These are phyloP conservation scores for Melanomma pulvis-pyrius DNA, from an alignment of 495 filamentous ascomycete species.

Conservation along the genomic window DNA sequence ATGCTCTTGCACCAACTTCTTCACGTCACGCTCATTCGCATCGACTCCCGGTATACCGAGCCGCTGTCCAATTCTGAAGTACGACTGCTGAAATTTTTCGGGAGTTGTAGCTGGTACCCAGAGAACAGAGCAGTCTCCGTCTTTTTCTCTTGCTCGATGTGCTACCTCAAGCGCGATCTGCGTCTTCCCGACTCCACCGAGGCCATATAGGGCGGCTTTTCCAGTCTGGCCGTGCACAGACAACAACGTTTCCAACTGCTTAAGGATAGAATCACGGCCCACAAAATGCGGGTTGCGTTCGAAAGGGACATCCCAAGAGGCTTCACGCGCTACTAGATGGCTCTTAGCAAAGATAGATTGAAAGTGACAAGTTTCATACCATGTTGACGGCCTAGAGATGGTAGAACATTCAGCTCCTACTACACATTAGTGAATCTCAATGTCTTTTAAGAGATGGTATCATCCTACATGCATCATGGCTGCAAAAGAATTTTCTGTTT, in stretches of 20 bases:
- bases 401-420: too few species aligned
- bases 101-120: constrained; percentile 52
- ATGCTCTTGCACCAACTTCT: constrained; percentile 40
- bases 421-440: too few species aligned
- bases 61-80: constrained; percentile 45
- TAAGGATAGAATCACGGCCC: constrained; percentile 34
- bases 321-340: neutral
- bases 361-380: too few species aligned
- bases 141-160: constrained; percentile 45
- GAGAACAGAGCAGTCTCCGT: constrained; percentile 52
- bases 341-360: neutral
- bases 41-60: constrained; percentile 28
- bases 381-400: neutral
- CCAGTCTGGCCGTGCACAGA: constrained; percentile 20
- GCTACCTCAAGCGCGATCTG: constrained; percentile 56
- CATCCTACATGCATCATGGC: neutral
- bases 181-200: constrained; percentile 57
- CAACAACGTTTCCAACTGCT: neutral
- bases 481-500: neutral
- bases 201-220: constrained; percentile 46
- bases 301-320: constrained; percentile 3
- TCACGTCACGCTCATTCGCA: constrained; percentile 36
- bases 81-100: constrained; percentile 53
- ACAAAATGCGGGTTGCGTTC: constrained; percentile 41
- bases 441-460: neutral